Percentiles rank a stretch among this genome's conserved stretches.
Evolutionary conservation across 306 rosid species (phyloP).

Genomic region (Ormosia semicastrata): DNA sequence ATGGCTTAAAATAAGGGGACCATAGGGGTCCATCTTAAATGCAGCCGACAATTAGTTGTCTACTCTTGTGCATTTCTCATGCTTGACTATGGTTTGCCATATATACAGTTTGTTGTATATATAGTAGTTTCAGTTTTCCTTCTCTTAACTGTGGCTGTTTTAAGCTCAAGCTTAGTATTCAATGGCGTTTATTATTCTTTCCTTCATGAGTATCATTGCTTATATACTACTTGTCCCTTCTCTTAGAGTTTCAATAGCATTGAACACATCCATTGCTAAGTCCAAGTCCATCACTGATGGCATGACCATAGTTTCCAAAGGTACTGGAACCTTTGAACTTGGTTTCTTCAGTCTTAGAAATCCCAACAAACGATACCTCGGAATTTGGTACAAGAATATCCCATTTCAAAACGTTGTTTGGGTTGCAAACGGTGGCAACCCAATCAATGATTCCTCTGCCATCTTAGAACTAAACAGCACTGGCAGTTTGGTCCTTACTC

Average conservation of each 20-base stretch:
- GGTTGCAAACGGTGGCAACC: constrained; percentile 30
- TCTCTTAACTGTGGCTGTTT: not conserved
- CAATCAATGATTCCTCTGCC: constrained; percentile 28
- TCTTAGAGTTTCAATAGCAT: not conserved
- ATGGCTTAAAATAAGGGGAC: no score
- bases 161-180: not conserved
- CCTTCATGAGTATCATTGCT: not conserved
- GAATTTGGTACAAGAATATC: constrained; percentile 2
- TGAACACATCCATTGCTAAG: not conserved
- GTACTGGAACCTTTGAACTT: constrained; percentile 17
- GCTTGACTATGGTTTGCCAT: not conserved
- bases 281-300: not conserved
- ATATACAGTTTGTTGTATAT: not conserved
- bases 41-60: not conserved
- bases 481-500: constrained; percentile 26
- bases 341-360: constrained; percentile 15
- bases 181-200: not conserved
- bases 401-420: constrained; percentile 3
- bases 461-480: not conserved
- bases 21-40: no score
- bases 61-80: not conserved
- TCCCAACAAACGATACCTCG: constrained; percentile 9
- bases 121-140: not conserved
- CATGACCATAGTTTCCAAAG: not conserved
- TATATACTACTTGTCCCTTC: not conserved